Base-by-base conservation (phyloP, 2,329 filamentous ascomycete genomes). In the Calonectria pseudoreteaudii region DNA sequence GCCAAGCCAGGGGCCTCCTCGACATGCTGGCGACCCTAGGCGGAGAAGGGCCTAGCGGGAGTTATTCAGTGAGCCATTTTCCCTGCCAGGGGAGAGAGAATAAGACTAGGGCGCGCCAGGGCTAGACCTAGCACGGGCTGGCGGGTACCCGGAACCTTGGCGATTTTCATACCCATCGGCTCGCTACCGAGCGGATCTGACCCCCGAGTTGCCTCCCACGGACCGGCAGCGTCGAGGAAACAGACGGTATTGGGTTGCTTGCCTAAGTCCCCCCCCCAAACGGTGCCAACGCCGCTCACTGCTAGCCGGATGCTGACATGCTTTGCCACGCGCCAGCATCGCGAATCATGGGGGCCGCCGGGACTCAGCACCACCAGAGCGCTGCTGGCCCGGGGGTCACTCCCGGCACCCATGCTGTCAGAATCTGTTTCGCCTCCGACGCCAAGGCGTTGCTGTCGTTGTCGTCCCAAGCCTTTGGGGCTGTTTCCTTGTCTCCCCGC, bases 61-160 rank as follows among this genome's bases (percentile, higher is more conserved):
- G 49, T 20, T 53, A 69, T 70, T 52, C 53, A 68, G 65, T 79
- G 78, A 80, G 77, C 78, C 76, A 80, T 80, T 80, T 80, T 80
- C 68, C 56, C 58, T 70, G 72, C 75, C 66, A 60, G 62, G 67
- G 31, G 67, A 67, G 56, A 49, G 38, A 65, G 26, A 44, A 70
- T 49, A 44, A 53, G 47, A 31, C 64, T 30, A 62, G 69, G 62
- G 47, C 30, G 68, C 53, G 65, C 71, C 74, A 74, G 56, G 53
- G 50, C 56, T 65, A 60, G 20, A 20, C 56, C n/a, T n/a, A 38
- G 31, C 11, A 60, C n/a, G 14, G 56, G 56, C 56, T 60, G n/a
- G 34, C 53, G 31, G 20, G 31, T 14, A n/a, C 20, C 23, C 16
- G n/a, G 31, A 23, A 44, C 56, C 58, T 52, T 49, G 65, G 70